Evolutionary conservation across 1,284 basidiomycete species (phyloP).

Genomic region (Cryptococcus neoformans): DNA sequence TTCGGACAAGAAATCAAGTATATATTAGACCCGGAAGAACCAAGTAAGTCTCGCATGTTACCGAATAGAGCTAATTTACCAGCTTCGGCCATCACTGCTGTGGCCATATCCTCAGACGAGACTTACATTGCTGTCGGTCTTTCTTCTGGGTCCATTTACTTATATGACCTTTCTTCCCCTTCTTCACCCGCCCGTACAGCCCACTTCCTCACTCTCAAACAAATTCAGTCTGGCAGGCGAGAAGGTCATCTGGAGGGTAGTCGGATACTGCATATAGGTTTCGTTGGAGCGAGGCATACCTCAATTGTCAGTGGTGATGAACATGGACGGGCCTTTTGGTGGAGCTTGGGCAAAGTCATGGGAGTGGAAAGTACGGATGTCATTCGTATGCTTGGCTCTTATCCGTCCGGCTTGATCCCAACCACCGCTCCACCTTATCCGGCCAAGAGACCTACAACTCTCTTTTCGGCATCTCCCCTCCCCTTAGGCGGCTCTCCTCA

Average conservation of each 20-base stretch:
- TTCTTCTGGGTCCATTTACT: constrained; percentile 74
- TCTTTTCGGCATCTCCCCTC: constrained; percentile 76
- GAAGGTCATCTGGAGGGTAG: constrained; percentile 90
- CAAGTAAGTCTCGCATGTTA: constrained; percentile 55
- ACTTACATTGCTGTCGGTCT: constrained; percentile 92
- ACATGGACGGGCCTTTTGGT: constrained; percentile 89
- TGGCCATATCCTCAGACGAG: constrained; percentile 90
- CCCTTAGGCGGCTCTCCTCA: constrained; percentile 76
- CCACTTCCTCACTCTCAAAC: constrained; percentile 41
- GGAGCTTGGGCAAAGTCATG: constrained; percentile 89
- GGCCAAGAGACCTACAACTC: constrained; percentile 55
- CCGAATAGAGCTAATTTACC: not conserved
- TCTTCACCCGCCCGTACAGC: constrained; percentile 46
- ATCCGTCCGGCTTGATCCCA: constrained; percentile 52
- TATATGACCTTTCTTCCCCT: constrained; percentile 78
- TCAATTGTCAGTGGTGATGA: constrained; percentile 91
- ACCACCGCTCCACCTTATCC: constrained; percentile 46
- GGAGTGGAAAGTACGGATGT: constrained; percentile 96
- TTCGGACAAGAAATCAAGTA: constrained; percentile 82
- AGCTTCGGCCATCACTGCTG: constrained; percentile 67
- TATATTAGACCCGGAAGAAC: constrained; percentile 65
- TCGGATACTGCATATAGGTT: constrained; percentile 80
- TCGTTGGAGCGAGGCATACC: constrained; percentile 91
- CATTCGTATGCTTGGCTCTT: constrained; percentile 87
- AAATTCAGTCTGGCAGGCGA: constrained; percentile 71